Conservation (phyloP, 2,329 filamentous ascomycete species). For the Trichoderma koningiopsis region DNA sequence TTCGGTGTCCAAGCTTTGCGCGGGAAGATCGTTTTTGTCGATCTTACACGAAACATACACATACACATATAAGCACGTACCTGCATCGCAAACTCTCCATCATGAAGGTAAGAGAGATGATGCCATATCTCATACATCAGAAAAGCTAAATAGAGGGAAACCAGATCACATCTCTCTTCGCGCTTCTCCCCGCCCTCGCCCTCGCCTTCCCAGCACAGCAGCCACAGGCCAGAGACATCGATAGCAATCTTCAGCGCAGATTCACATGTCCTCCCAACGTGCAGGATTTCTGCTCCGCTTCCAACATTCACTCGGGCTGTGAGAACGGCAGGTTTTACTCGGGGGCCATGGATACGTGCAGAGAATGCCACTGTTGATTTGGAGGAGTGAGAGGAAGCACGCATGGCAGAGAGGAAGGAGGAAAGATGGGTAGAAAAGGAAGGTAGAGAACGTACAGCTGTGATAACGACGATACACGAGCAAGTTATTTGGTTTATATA, state of each 20-base stretch:
- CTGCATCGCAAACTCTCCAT: neutral
- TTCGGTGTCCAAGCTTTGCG: neutral
- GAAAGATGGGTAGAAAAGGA: neutral
- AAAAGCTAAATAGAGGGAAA: neutral
- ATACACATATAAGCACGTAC: neutral
- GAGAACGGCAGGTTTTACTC: conserved; percentile 27
- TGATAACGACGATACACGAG: neutral
- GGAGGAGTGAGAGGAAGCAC: too few species aligned
- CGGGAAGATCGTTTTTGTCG: neutral
- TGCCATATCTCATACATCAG: neutral
- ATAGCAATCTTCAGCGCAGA: conserved; percentile 23
- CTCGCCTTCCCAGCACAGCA: conserved; percentile 18
- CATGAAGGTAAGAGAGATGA: neutral
- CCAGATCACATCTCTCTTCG: neutral
- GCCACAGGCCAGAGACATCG: conserved; percentile 15
- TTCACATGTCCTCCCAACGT: conserved; percentile 28
- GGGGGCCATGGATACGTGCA: conserved; percentile 29
- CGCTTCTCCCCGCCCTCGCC: conserved; percentile 10
- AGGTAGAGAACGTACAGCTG: neutral
- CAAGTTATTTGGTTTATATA: neutral
- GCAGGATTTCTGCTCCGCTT: conserved; percentile 30
- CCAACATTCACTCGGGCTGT: conserved; percentile 31
- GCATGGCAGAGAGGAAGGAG: neutral
- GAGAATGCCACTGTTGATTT: neutral
- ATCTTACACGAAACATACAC: neutral